Evolutionary conservation across 2,329 filamentous ascomycete species (phyloP).

Genomic region (Graphilbum fragrans): DNA sequence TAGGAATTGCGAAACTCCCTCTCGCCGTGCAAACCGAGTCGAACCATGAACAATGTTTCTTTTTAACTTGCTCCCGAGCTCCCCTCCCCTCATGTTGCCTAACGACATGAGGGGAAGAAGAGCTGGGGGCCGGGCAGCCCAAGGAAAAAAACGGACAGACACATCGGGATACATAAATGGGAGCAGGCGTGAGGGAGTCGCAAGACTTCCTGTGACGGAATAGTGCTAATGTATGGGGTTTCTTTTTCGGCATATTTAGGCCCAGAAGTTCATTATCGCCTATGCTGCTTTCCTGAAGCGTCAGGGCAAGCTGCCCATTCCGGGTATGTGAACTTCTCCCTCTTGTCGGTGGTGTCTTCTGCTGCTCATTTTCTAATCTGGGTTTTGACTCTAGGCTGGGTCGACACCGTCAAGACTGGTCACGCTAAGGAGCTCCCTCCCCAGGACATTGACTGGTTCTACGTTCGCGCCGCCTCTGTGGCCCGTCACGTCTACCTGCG

Average conservation of each 20-base stretch:
- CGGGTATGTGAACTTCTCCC: constrained; percentile 40
- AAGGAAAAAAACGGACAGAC: constrained; percentile 1
- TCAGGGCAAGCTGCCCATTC: constrained; percentile 84
- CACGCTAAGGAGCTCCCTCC: constrained; percentile 94
- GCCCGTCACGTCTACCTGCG: constrained; percentile 98
- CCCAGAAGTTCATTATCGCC: constrained; percentile 76
- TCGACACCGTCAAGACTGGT: constrained; percentile 98
- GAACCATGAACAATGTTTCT: background rate
- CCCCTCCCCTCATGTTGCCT: background rate
- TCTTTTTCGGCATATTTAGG: constrained; percentile 38
- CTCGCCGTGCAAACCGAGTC: constrained; percentile 4
- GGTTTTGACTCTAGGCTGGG: constrained; percentile 58
- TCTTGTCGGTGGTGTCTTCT: constrained; percentile 9
- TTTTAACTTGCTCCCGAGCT: background rate
- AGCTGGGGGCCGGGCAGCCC: background rate
- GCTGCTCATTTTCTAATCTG: background rate
- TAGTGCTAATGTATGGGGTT: constrained; percentile 45
- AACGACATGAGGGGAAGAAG: constrained; percentile 6
- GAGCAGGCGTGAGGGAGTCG: constrained; percentile 65
- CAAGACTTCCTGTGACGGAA: constrained; percentile 62
- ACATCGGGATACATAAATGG: constrained; percentile 18
- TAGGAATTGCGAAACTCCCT: constrained; percentile 3
- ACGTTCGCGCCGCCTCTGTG: constrained; percentile 80
- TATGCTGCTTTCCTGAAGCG: constrained; percentile 88
- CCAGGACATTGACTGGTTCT: constrained; percentile 97